A percentile compares a stretch with the other conserved stretches of the same genome.
Conservation (phyloP, 306 rosid species). For the Lathyrus oleraceus region DNA sequence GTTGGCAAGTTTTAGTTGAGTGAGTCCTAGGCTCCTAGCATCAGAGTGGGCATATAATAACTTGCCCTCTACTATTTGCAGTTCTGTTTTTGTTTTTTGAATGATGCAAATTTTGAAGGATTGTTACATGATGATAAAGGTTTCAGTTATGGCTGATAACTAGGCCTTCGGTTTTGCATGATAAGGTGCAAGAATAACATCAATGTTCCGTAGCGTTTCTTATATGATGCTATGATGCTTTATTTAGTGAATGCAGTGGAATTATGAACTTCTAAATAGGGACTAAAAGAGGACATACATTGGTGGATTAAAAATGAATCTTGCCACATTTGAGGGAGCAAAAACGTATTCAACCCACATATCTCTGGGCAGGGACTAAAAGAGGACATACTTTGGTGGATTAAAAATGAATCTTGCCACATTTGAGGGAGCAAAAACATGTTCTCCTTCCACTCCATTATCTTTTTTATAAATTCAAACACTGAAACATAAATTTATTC, state of each 20-base stretch:
- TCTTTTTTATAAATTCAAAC: too few relatives aligned
- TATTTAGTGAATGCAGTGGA: not conserved
- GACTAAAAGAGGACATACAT: too few relatives aligned
- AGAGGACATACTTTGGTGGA: too few relatives aligned
- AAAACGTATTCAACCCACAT: too few relatives aligned
- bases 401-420: too few relatives aligned
- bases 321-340: too few relatives aligned
- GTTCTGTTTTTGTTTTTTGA: not conserved
- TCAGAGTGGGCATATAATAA: not conserved
- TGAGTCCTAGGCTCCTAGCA: not conserved
- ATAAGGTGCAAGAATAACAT: not conserved
- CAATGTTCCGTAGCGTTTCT: not conserved
- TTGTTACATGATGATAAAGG: not conserved
- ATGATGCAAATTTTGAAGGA: not conserved
- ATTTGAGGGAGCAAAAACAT: too few relatives aligned
- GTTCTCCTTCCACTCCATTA: too few relatives aligned
- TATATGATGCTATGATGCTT: not conserved
- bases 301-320: too few relatives aligned
- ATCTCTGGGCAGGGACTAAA: too few relatives aligned
- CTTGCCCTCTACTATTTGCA: not conserved
- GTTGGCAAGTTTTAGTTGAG: not conserved
- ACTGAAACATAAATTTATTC: too few relatives aligned
- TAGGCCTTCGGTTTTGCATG: not conserved
- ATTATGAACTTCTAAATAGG: too few relatives aligned
- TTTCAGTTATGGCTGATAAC: not conserved